phyloP scores from a whole-genome alignment of 495 filamentous ascomycete genomes.

The Rhypophila decipiens region DNA sequence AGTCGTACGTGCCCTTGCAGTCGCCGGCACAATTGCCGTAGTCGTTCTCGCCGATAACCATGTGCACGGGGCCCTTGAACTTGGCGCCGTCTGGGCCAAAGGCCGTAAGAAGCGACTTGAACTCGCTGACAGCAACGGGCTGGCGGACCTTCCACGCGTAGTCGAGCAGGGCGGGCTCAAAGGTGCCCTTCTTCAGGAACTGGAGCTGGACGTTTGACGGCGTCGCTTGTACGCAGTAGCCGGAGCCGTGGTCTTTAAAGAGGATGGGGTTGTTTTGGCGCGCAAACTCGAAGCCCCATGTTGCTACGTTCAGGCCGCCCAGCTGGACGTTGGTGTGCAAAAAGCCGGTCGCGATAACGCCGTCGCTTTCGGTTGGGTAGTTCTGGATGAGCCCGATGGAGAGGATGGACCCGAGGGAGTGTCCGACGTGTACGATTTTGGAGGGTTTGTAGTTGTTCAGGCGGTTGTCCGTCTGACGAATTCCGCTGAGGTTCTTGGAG shows the following conservation, averaged over 20 bases:
- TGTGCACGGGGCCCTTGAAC: slow-evolving; percentile 25
- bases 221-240: slow-evolving; percentile 20
- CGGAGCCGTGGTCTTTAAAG: slow-evolving; percentile 8
- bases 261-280: neutral
- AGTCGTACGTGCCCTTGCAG: slow-evolving; percentile 5
- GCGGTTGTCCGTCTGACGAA: slow-evolving; percentile 2
- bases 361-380: slow-evolving; percentile 18
- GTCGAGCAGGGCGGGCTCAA: slow-evolving; percentile 16
- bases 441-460: slow-evolving; percentile 15
- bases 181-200: slow-evolving; percentile 13
- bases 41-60: slow-evolving; percentile 22
- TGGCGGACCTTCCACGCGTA: slow-evolving; percentile 20
- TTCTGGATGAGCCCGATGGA: slow-evolving; percentile 18
- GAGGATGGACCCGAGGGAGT: slow-evolving; percentile 29
- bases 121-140: slow-evolving; percentile 20
- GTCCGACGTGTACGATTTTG: slow-evolving; percentile 34
- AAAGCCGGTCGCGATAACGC: slow-evolving; percentile 25
- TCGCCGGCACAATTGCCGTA: slow-evolving; percentile 15
- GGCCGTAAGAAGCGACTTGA: slow-evolving; percentile 7
- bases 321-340: slow-evolving; percentile 6
- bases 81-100: slow-evolving; percentile 5
- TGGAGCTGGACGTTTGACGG: slow-evolving; percentile 15
- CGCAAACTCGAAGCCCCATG: slow-evolving; percentile 14
- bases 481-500: slow-evolving; percentile 1
- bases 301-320: slow-evolving; percentile 19